These are phyloP conservation scores for Eleusine coracana DNA, from an alignment of 176 grass and related monocot genomes.

Conservation along the genomic window DNA sequence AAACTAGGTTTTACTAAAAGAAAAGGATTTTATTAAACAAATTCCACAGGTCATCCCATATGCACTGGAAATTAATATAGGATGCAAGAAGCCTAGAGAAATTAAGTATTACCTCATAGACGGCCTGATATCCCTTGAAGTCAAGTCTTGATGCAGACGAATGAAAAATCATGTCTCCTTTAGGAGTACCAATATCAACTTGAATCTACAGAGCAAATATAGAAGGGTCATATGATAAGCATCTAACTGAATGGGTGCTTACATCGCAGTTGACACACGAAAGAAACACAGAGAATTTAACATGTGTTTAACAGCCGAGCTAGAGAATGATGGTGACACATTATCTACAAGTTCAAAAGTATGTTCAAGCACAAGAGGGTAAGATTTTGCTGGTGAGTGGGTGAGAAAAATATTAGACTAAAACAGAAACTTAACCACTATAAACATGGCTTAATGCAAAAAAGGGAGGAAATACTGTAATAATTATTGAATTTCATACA, in stretches of 20 bases:
- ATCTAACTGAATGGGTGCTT: conserved; percentile 11
- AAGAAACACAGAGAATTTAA: neutral
- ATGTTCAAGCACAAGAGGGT: neutral
- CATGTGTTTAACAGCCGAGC: conserved; percentile 10
- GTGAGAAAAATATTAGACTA: neutral
- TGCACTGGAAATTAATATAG: neutral
- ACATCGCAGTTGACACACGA: neutral
- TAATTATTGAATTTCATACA: neutral
- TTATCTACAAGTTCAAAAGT: neutral
- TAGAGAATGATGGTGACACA: conserved; percentile 19
- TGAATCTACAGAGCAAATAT: conserved; percentile 68
- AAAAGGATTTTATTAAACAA: neutral
- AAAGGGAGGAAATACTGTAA: too few species aligned
- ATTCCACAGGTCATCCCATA: neutral
- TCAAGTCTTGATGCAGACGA: conserved; percentile 68
- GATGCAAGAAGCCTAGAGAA: conserved; percentile 32
- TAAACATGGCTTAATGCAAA: neutral
- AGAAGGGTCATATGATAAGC: conserved; percentile 2
- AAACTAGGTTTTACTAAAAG: neutral
- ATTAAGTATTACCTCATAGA: conserved; percentile 70
- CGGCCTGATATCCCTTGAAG: conserved; percentile 81
- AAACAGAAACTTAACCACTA: neutral
- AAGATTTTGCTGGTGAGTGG: neutral
- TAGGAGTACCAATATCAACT: conserved; percentile 75
- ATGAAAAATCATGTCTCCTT: conserved; percentile 67